These are phyloP conservation scores for Arctostaphylos glauca DNA, from an alignment of 148 eudicot genomes.

Conservation along the genomic window DNA sequence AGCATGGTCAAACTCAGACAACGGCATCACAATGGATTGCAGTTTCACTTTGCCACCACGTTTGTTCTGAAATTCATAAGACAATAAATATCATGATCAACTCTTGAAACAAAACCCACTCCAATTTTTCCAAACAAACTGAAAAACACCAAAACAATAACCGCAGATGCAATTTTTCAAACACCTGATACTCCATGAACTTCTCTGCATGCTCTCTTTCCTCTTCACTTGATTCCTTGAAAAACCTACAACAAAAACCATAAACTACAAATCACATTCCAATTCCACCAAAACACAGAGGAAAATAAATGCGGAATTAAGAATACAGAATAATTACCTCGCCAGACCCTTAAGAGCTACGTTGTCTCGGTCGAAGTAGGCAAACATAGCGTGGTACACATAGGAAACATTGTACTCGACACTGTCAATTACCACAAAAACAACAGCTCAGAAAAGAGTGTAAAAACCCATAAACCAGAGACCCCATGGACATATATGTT, in stretches of 20 bases:
- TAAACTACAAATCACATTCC: not conserved
- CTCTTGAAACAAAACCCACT: not conserved
- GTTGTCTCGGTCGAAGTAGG: conserved; percentile 92
- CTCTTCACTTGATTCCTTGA: conserved; percentile 86
- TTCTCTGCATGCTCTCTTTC: conserved; percentile 94
- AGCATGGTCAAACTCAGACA: conserved; percentile 77
- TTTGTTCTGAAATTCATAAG: conserved; percentile 59
- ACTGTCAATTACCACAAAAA: conserved; percentile 40
- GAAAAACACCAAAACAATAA: not conserved
- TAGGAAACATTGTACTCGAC: conserved; percentile 96
- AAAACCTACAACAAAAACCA: conserved; percentile 48
- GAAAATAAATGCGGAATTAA: not conserved
- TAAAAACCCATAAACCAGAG: not conserved
- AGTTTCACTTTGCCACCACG: conserved; percentile 94
- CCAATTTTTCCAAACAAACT: not conserved
- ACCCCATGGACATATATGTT: not conserved
- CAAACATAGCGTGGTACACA: conserved; percentile 88
- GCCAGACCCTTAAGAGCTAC: conserved; percentile 95
- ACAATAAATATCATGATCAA: conserved; percentile 5
- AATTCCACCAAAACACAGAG: not conserved
- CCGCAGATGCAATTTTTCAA: not conserved
- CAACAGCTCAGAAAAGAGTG: not conserved
- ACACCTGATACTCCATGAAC: conserved; percentile 94
- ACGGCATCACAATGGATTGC: conserved; percentile 78
- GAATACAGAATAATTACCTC: conserved; percentile 42